A percentile compares a stretch with the other conserved stretches of the same genome.
Conservation (phyloP, 75 land plant species). For the Pinus tabuliformis region DNA sequence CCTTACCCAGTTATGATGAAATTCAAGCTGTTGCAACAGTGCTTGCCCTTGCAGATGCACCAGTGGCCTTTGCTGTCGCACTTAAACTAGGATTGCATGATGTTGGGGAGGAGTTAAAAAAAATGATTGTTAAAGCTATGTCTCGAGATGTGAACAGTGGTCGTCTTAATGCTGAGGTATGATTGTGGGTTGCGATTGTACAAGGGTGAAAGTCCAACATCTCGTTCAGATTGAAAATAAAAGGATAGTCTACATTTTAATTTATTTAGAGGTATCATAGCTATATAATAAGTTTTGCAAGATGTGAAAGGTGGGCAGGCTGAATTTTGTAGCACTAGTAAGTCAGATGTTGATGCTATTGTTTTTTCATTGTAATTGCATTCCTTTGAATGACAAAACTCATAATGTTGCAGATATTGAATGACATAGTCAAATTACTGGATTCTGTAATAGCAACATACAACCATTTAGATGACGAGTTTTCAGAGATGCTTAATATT, state of each 20-base stretch:
- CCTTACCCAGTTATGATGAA: conserved; percentile 63
- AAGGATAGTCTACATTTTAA: not conserved
- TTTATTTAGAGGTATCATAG: not conserved
- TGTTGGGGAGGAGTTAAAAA: conserved; percentile 70
- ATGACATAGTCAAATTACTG: conserved; percentile 50
- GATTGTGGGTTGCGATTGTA: not conserved
- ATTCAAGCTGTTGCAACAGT: conserved; percentile 68
- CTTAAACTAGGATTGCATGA: conserved; percentile 81
- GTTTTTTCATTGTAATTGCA: not conserved
- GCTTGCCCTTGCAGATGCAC: conserved; percentile 74
- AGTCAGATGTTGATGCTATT: not conserved
- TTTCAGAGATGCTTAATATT: conserved; percentile 53
- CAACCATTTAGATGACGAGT: conserved; percentile 66
- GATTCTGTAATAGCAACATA: conserved; percentile 58
- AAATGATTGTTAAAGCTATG: conserved; percentile 58
- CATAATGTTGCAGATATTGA: conserved; percentile 65
- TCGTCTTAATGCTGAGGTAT: conserved; percentile 53
- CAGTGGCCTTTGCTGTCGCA: conserved; percentile 79
- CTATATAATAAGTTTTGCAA: too few relatives aligned
- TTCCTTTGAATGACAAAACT: conserved; percentile 3
- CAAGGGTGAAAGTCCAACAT: not conserved
- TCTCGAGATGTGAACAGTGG: conserved; percentile 70
- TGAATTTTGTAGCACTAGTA: too few relatives aligned
- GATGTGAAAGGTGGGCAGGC: too few relatives aligned
- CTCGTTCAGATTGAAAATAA: not conserved